A percentile compares a stretch with the other conserved stretches of the same genome.
These are phyloP conservation scores for Primulina huaijiensis DNA, from an alignment of 257 asterid genomes.

Conservation along the genomic window DNA sequence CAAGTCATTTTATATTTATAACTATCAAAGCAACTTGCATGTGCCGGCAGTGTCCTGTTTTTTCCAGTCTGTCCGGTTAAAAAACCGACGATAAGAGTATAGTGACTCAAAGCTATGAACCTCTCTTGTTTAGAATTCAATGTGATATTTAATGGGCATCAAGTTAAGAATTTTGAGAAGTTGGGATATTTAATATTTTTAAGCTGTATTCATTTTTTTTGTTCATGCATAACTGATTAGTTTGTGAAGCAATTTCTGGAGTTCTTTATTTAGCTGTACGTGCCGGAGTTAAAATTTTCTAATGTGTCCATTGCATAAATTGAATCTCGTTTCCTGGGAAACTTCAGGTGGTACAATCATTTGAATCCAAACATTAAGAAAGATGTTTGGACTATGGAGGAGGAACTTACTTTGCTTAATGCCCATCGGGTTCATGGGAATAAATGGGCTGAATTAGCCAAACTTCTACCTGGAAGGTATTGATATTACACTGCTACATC, in stretches of 20 bases:
- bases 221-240: constrained; percentile 11
- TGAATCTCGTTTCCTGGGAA: background rate
- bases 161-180: background rate
- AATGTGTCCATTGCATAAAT: background rate
- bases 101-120: no score
- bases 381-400: constrained; percentile 97
- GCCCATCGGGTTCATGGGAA: constrained; percentile 88
- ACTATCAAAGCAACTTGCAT: background rate
- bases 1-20: no score
- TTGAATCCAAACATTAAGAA: constrained; percentile 91
- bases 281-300: background rate
- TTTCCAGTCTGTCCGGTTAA: background rate
- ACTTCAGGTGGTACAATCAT: constrained; percentile 98
- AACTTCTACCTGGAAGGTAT: constrained; percentile 96
- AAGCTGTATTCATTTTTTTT: constrained; percentile 3
- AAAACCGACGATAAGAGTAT: background rate
- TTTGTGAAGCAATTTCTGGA: constrained; percentile 11
- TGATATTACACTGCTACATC: constrained; percentile 18
- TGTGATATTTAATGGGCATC: background rate
- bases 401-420: constrained; percentile 77
- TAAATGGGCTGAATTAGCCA: constrained; percentile 99
- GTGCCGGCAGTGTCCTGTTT: background rate
- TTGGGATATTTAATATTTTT: no score
- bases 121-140: no score
- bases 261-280: background rate